These are phyloP conservation scores for Thermothelomyces thermophilus DNA, from an alignment of 2,329 filamentous ascomycete genomes.

Conservation along the genomic window DNA sequence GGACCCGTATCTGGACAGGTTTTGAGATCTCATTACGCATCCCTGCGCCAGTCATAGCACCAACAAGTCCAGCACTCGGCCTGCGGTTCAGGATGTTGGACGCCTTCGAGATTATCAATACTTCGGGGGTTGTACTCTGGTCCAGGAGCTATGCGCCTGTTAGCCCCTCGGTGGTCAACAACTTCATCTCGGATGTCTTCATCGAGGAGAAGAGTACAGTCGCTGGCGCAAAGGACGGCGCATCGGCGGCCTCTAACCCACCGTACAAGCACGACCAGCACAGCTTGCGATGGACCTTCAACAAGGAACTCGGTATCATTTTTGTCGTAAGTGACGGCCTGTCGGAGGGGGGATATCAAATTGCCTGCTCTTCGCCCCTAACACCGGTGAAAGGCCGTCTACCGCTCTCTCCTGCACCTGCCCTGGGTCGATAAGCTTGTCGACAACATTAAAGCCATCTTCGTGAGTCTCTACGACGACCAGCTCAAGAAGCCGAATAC, in stretches of 20 bases:
- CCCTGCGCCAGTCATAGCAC: not conserved
- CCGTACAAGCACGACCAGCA: slow-evolving; percentile 88
- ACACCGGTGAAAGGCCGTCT: slow-evolving; percentile 64
- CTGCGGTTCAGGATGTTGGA: slow-evolving; percentile 64
- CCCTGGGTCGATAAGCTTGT: slow-evolving; percentile 96
- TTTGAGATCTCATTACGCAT: not conserved
- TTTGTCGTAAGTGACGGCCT: slow-evolving; percentile 66
- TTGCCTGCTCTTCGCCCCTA: not conserved
- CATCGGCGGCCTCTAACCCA: slow-evolving; percentile 57
- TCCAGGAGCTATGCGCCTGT: slow-evolving; percentile 78
- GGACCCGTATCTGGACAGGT: not conserved
- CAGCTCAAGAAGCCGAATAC: slow-evolving; percentile 76
- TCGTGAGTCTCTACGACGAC: slow-evolving; percentile 82
- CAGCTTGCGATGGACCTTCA: slow-evolving; percentile 86
- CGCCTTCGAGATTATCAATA: slow-evolving; percentile 92
- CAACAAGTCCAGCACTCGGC: not conserved
- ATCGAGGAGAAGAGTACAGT: slow-evolving; percentile 82
- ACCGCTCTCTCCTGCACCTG: slow-evolving; percentile 88
- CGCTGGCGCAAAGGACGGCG: slow-evolving; percentile 52
- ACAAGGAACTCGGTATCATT: slow-evolving; percentile 88
- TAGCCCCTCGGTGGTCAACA: slow-evolving; percentile 80
- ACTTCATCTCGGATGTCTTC: slow-evolving; percentile 92
- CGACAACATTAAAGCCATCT: slow-evolving; percentile 89
- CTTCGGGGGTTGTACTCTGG: slow-evolving; percentile 95
- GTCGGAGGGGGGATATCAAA: not conserved